Base-by-base conservation (phyloP, 1,139 yeast genomes). In the Diutina ranongensis region DNA sequence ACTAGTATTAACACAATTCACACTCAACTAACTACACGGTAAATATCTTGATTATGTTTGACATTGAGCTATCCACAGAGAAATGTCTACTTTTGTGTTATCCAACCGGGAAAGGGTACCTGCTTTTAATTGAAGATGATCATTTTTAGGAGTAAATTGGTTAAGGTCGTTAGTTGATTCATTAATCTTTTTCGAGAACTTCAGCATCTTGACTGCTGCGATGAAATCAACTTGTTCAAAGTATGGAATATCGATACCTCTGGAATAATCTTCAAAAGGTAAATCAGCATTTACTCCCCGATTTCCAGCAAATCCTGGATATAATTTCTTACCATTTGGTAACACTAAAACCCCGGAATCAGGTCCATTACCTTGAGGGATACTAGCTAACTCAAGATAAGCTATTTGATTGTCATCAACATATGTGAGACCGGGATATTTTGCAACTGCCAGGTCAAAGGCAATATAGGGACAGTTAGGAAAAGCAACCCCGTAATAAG, bases 231-330 rank as follows among this genome's bases (percentile, higher is more conserved):
- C 42, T 19, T 13, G 20, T 16, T 38, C 32, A 25, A 38, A 18
- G 12, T 38, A 38, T 16, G 42, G 42, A 2, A 22, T 15, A 7
- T 38, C 42, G 10, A 38, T 10, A n/a, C 20, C 32, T 3, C 31
- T 16, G 7, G 42, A 31, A 25, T 38, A 38, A 32, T 38, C 42
- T 3, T 38, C 42, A 13, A 38, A 38, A 3, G 42, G 42, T 16
- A 38, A 25, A 20, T 38, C 18, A 20, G 22, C 21, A 25, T 38
- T 38, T n/a, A 20, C 7, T 7, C 28, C 18, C n/a, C 10, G 22
- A 18, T 15, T 16, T 9, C 20, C 36, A 25, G 32, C 19, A 38
- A 38, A 38, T 15, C 31, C 12, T 18, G 42, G 42, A 32, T 38
- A 38, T 13, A 38, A 16, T 8, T 18, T 1, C 13, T 12, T 12